Evolutionary conservation across 306 rosid genomes (phyloP).

Genomic region (Biancaea sappan): DNA sequence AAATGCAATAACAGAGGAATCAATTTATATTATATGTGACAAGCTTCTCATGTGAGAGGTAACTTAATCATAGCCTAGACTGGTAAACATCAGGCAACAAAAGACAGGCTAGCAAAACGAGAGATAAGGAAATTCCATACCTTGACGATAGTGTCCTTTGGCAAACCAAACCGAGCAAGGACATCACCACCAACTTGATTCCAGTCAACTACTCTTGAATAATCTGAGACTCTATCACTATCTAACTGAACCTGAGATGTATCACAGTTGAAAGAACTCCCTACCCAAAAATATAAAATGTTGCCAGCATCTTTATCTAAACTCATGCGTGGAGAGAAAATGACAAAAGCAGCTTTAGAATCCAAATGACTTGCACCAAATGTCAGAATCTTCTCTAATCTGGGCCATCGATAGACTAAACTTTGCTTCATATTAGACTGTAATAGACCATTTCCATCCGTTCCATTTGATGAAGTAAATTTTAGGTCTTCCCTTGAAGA

Average conservation of each 20-base stretch:
- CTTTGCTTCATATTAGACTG: constrained; percentile 40
- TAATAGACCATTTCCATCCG: constrained; percentile 40
- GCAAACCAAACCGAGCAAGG: constrained; percentile 60
- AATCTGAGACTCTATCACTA: no score
- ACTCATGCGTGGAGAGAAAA: constrained; percentile 61
- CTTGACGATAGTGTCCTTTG: constrained; percentile 64
- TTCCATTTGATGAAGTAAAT: constrained; percentile 42
- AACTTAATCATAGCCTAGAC: constrained; percentile 26
- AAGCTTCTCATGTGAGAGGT: background rate
- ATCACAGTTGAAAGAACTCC: constrained; percentile 59
- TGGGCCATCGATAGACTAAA: constrained; percentile 75
- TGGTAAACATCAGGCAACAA: constrained; percentile 35
- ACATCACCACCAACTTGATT: constrained; percentile 58
- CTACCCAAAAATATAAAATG: constrained; percentile 81
- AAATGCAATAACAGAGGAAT: background rate
- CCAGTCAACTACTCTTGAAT: constrained; percentile 70
- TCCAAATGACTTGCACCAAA: constrained; percentile 62
- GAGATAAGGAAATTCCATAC: constrained; percentile 49
- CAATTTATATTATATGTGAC: constrained; percentile 21
- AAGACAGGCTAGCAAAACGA: constrained; percentile 30
- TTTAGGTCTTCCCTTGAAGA: constrained; percentile 35
- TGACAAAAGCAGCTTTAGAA: constrained; percentile 70
- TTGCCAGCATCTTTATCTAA: constrained; percentile 47
- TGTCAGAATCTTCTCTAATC: constrained; percentile 63
- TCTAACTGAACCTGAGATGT: constrained; percentile 49